These are phyloP conservation scores for Blastomyces emzantsi DNA, from an alignment of 2,329 filamentous ascomycete genomes.

Conservation along the genomic window DNA sequence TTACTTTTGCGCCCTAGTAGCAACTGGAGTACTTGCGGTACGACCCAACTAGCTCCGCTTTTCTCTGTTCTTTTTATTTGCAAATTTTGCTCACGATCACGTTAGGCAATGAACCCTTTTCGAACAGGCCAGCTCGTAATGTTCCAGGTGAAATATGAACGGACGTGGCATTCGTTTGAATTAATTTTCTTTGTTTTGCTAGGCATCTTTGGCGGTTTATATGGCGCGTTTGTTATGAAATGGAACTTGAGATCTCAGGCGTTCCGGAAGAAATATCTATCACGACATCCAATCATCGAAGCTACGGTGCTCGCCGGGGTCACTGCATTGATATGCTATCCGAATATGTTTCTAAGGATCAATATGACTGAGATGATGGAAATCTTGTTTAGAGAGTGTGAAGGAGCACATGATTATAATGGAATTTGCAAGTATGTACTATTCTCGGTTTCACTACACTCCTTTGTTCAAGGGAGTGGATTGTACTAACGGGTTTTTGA, in stretches of 20 bases:
- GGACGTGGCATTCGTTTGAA: constrained; percentile 97
- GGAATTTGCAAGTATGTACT: constrained; percentile 66
- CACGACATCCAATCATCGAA: constrained; percentile 75
- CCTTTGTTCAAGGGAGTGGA: background rate
- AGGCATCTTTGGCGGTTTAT: constrained; percentile 86
- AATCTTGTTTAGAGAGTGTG: constrained; percentile 89
- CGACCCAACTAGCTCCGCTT: constrained; percentile 18
- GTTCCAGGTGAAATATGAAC: constrained; percentile 95
- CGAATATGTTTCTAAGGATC: constrained; percentile 87
- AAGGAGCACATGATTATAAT: constrained; percentile 78
- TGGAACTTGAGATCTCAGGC: constrained; percentile 89
- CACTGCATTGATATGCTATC: constrained; percentile 91
- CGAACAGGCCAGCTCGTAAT: constrained; percentile 95
- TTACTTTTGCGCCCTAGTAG: constrained; percentile 95
- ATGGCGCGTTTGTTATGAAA: constrained; percentile 94
- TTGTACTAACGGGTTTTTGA: constrained; percentile 17
- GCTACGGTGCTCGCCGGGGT: constrained; percentile 71
- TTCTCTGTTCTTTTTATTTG: background rate
- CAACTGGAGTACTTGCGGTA: constrained; percentile 76
- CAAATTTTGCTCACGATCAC: background rate
- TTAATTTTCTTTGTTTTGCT: constrained; percentile 85
- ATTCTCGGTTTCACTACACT: background rate
- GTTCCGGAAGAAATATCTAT: constrained; percentile 87
- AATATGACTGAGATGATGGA: constrained; percentile 99
- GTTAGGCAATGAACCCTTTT: constrained; percentile 87